Base-by-base conservation (phyloP, 176 grass and related monocot genomes). In the sorghum (Sorghum bicolor) region DNA sequence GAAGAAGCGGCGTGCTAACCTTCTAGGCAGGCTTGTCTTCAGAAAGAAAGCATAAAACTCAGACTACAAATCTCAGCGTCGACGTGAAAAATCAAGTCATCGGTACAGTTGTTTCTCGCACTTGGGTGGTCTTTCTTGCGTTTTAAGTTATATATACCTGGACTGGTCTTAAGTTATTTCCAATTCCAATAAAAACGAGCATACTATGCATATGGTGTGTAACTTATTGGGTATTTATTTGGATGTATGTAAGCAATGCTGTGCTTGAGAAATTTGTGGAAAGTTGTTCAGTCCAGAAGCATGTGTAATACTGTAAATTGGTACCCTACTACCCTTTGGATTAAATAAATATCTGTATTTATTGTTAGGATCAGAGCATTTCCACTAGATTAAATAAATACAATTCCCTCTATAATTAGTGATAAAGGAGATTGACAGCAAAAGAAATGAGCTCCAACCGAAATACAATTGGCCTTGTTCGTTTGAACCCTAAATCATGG, bases 21-120 rank as follows among this genome's bases (percentile, higher is more conserved):
- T 89, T 45, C 78, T 89, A 80, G 78, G 86, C 43, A 82, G 72
- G 67, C 47, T 89, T 29, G 28, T 82, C 63, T 86, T 85, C 31
- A 79, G 86, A 64, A 89, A 72, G 58, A 89, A 92, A 77, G 57
- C 45, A 79, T 43, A 78, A 73, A 82, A 24, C 72, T 29, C n/a
- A 10, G 55, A 25, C 7, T n/a, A 19, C 53, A 57, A 57, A n/a
- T 57, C n/a, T 60, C 55, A 60, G n/a, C 55, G 29, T 45, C n/a
- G 70, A 32, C 67, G n/a, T n/a, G n/a, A n/a, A 71, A 25, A 50
- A 38, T 72, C 28, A 40, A 31, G n/a, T 64, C 72, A 31, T 37
- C 19, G 33, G 4, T 50, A 73, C 5, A 22, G 5, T 37, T 11
- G 20, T 31, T n/a, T n/a, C n/a, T 60, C 40, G 20, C n/a, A n/a